A percentile compares a stretch with the other conserved stretches of the same genome.
phyloP scores from a whole-genome alignment of 176 grass and related monocot genomes.

The Zoysia japonica region DNA sequence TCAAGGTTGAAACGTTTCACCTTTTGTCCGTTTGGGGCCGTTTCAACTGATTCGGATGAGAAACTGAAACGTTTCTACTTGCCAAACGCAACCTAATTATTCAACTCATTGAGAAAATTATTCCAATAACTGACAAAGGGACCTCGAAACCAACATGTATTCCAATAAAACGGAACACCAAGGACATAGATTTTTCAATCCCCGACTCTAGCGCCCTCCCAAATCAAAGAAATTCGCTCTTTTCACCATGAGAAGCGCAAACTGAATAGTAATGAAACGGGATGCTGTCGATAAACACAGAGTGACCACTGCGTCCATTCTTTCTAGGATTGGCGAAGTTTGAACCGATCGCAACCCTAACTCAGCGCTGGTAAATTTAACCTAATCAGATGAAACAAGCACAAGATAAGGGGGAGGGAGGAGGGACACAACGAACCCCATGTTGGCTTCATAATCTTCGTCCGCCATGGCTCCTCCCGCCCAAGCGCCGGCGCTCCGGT shows the following conservation, averaged over 20 bases:
- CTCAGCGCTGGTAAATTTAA: neutral
- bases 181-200: neutral
- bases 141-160: neutral
- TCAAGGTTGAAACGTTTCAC: too few relatives aligned
- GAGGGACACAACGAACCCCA: constrained; percentile 18
- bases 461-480: constrained; percentile 51
- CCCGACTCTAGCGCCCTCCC: neutral
- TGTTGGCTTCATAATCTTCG: constrained; percentile 45
- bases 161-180: neutral
- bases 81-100: neutral
- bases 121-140: neutral
- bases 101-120: neutral
- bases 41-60: too few relatives aligned
- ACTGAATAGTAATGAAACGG: neutral
- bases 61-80: too few relatives aligned
- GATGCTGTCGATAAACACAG: neutral
- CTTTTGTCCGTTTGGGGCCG: too few relatives aligned
- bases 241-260: neutral
- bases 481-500: neutral
- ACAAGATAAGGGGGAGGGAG: neutral
- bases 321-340: neutral
- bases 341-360: constrained; percentile 35
- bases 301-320: neutral
- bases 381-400: neutral
- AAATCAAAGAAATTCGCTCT: neutral